Evolutionary conservation across 1,284 basidiomycete species (phyloP), one percentile per base, ranked within the genome.

Genomic region (Fistulina hepatica): DNA sequence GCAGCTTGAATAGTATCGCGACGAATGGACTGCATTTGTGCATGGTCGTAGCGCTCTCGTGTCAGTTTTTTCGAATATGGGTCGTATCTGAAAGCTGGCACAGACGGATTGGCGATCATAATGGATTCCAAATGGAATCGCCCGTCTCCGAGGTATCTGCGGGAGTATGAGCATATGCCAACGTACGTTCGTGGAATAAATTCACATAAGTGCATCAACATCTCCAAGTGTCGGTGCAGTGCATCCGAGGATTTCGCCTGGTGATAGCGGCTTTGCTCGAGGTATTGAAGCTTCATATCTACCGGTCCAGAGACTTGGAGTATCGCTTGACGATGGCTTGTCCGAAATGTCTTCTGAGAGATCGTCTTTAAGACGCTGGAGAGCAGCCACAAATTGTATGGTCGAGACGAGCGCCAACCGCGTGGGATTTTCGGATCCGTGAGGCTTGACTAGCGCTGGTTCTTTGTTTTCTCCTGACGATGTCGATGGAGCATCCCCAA

Each of bases 1-100:
- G 90, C 92, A 13, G 63, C 60, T 42, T 73, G 69, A 2, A 98
- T 78, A 0, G 92, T 92, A 22, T 85, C 68, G n/a, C 78, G 70
- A 23, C 90, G 70, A 30, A 80, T 62, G 9, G 58, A 54, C 32
- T 78, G 73, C 95, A 98, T 98, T 63, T 90, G 81, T 12, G 65
- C 61, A 52, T 98, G 92, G 52, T 93, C 75, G 53, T 98, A 99
- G 5, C 78, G 69, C 56, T 99, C 95, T 45, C 90, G 65, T 4
- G 94, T 97, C 41, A 99, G 71, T 52, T 93, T 93, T 59, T 98
- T 98, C 21, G 90, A 91, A 59, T 98, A 99, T 4, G 95, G 95
- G 53, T 98, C 95, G 60, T 97, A 99, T 21, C 95, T 77, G 67
- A 97, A 98, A 0, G 95, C 93, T 9, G 94, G 91, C 16, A 97